Base-by-base conservation (phyloP, 1,139 yeast genomes). In the Sugiyamaella sp. region DNA sequence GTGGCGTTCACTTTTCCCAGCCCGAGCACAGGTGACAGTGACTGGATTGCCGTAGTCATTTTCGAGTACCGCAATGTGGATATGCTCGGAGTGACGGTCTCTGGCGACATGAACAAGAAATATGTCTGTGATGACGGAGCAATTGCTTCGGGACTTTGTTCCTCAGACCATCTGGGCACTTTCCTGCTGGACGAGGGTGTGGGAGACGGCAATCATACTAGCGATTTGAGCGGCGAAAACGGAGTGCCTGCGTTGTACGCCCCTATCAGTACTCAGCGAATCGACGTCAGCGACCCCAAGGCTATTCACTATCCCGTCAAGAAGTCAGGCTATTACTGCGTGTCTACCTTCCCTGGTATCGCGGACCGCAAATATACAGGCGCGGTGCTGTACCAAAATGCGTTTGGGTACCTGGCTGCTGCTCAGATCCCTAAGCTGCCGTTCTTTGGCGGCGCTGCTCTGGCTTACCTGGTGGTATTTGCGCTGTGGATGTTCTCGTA, bases 351-450 rank as follows among this genome's bases (percentile, higher is more conserved):
- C 61, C 76, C 84, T 20, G 66, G 69, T 41, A 58, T 68, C 1
- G 63, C 66, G 3, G 68, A 68, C 33, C 66, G 75, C 33, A 73
- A 78, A 43, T 93, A 85, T 69, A 71, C 76, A 50, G 89, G 93
- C 10, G 72, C 74, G 21, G 85, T 86, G 40, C 84, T 84, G 64
- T 93, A 89, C 72, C 95, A 89, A 73, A 91, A 90, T 71, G 89
- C 98, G 2, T 93, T 80, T 71, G 99, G 99, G 53, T 81, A 88
- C 59, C 76, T 93, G 57, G 81, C 95, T 38, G 99, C 96, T 3
- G 78, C 93, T 50, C 96, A 93, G 69, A 86, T 89, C 60, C 97
- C 98, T 22, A 89, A 91, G 66, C 77, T 93, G 59, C 90, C 96
- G 3, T 82, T 91, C 35, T 95, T 89, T 68, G 98, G 97, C 1